Percentiles rank a stretch among this genome's conserved stretches.
Conservation (phyloP, 1,139 yeast genomes). For the Scheffersomyces insectosa region DNA sequence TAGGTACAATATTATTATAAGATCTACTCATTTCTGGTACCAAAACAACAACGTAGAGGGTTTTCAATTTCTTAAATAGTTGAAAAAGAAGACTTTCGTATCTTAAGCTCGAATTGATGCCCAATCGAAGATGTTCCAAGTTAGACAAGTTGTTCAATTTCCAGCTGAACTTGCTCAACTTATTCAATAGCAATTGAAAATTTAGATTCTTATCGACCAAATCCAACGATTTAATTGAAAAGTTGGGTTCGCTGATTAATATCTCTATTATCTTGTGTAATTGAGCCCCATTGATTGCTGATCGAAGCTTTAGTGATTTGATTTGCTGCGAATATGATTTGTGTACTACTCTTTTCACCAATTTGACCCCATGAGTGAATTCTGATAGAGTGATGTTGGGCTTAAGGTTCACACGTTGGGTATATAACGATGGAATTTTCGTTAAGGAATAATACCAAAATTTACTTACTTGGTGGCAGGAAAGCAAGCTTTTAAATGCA, state of each 20-base stretch:
- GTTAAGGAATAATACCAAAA: slow-evolving; percentile 33
- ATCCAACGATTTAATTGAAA: slow-evolving; percentile 24
- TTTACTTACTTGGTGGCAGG: slow-evolving; percentile 34
- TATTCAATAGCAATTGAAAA: slow-evolving; percentile 25
- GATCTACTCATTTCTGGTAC: slow-evolving; percentile 17
- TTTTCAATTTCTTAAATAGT: slow-evolving; percentile 28
- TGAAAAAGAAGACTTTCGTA: slow-evolving; percentile 24
- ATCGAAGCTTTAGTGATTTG: slow-evolving; percentile 23
- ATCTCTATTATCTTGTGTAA: slow-evolving; percentile 26
- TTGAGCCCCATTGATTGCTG: slow-evolving; percentile 24
- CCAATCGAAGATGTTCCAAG: slow-evolving; percentile 24
- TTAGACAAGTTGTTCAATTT: slow-evolving; percentile 21
- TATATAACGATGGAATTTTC: slow-evolving; percentile 28
- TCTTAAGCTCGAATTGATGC: slow-evolving; percentile 27
- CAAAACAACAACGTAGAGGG: slow-evolving; percentile 15
- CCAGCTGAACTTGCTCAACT: slow-evolving; percentile 30
- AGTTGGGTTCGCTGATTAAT: slow-evolving; percentile 22
- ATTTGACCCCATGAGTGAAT: slow-evolving; percentile 27
- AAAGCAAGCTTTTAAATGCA: slow-evolving; percentile 19
- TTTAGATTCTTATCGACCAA: slow-evolving; percentile 25
- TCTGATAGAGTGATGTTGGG: slow-evolving; percentile 27
- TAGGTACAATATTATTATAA: slow-evolving; percentile 20
- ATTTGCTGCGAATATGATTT: slow-evolving; percentile 19
- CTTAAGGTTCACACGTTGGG: slow-evolving; percentile 23
- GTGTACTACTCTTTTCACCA: slow-evolving; percentile 24